Evolutionary conservation across 148 eudicot genomes (phyloP).

Genomic region (Rhododendron molle): DNA sequence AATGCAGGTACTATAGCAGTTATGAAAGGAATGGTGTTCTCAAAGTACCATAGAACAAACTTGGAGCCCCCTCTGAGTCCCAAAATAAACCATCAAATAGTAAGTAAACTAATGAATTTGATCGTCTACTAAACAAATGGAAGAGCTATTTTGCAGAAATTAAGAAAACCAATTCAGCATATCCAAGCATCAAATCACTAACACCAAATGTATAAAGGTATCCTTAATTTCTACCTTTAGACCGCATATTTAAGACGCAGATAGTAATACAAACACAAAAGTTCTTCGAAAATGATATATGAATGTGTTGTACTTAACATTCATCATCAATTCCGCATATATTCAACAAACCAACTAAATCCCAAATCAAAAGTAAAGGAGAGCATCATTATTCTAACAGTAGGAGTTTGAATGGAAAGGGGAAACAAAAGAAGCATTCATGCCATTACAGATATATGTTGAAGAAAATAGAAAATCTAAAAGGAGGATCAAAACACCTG

Average conservation of each 20-base stretch:
- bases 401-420: neutral
- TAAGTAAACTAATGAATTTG: neutral
- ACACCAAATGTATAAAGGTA: neutral
- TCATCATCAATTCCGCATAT: neutral
- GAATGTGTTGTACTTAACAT: neutral
- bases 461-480: slow-evolving; percentile 5
- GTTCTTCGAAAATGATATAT: neutral
- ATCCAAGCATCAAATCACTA: slow-evolving; percentile 1
- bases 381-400: neutral
- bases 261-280: neutral
- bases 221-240: neutral
- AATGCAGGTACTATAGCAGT: neutral
- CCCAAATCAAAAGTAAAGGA: neutral
- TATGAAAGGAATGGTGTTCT: neutral
- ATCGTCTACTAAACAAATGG: neutral
- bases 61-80: neutral
- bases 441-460: slow-evolving; percentile 7
- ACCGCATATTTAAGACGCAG: neutral
- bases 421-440: neutral
- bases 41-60: neutral
- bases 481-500: slow-evolving; percentile 36
- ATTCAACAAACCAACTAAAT: neutral
- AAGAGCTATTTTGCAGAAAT: neutral
- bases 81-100: neutral
- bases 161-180: neutral